Percentiles rank a stretch among this genome's conserved stretches.
phyloP scores from a whole-genome alignment of 371 early-diverging fungal species.

The Actinomucor elegans region DNA sequence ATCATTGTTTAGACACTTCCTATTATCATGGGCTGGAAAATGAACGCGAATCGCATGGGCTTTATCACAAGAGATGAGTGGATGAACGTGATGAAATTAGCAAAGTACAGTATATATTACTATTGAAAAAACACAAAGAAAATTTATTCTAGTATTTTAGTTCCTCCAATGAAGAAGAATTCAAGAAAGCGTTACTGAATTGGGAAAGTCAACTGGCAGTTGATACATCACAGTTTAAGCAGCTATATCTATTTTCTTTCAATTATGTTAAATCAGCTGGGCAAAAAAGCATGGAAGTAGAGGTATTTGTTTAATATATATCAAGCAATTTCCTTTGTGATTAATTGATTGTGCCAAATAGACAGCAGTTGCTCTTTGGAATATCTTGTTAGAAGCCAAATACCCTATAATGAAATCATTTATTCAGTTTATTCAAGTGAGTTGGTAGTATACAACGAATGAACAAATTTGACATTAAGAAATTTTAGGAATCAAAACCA shows the following conservation, averaged over 20 bases:
- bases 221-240: constrained; percentile 19
- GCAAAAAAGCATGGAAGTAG: constrained; percentile 47
- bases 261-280: constrained; percentile 33
- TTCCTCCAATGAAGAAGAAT: background rate
- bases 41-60: constrained; percentile 39
- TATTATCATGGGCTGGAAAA: constrained; percentile 38
- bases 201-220: constrained; percentile 8
- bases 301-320: constrained; percentile 14
- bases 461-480: too few relatives aligned
- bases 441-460: too few relatives aligned
- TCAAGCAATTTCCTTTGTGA: background rate
- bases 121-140: background rate
- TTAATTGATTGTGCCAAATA: too few relatives aligned
- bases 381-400: constrained; percentile 20
- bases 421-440: constrained; percentile 32
- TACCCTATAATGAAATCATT: constrained; percentile 33
- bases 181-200: background rate
- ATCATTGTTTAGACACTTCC: constrained; percentile 25
- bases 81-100: constrained; percentile 1
- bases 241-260: constrained; percentile 34
- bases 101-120: background rate
- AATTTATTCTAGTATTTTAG: background rate
- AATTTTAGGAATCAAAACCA: constrained; percentile 30
- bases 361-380: constrained; percentile 42
- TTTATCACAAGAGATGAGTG: constrained; percentile 15